Percentiles rank a stretch among this genome's conserved stretches.
Conservation (phyloP, 169 alveolate genomes). For the Plasmodium ovale region DNA sequence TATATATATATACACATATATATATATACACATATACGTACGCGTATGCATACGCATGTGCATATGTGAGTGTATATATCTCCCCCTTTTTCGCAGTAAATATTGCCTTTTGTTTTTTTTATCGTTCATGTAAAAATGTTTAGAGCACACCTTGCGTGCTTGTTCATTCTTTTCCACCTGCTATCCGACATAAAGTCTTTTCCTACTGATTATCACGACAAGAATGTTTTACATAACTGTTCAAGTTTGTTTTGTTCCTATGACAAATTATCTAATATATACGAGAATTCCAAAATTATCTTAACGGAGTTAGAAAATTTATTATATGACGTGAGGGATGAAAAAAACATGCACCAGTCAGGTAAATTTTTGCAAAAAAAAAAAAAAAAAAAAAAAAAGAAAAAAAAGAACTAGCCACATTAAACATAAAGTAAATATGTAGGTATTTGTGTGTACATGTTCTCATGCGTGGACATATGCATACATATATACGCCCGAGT, state of each 20-base stretch:
- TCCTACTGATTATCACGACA: background rate
- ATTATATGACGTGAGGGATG: constrained; percentile 52
- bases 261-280: constrained; percentile 51
- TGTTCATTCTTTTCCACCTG: constrained; percentile 18
- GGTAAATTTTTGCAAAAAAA: constrained; percentile 24
- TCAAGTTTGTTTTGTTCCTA: constrained; percentile 49
- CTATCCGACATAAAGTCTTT: constrained; percentile 11
- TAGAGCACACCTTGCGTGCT: background rate
- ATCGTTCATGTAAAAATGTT: constrained; percentile 34
- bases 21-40: constrained; percentile 5
- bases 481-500: background rate
- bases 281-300: constrained; percentile 49
- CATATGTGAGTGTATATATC: too few relatives aligned
- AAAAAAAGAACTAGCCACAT: background rate
- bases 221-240: constrained; percentile 23
- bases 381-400: background rate
- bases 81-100: background rate
- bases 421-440: background rate
- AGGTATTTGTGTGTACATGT: background rate
- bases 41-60: too few relatives aligned
- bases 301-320: constrained; percentile 52
- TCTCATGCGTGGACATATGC: too few relatives aligned
- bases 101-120: background rate
- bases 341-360: constrained; percentile 28
- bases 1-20: background rate